A percentile compares a stretch with the other conserved stretches of the same genome.
Conservation (phyloP, 208 protist genomes). For the Leishmania turanica region DNA sequence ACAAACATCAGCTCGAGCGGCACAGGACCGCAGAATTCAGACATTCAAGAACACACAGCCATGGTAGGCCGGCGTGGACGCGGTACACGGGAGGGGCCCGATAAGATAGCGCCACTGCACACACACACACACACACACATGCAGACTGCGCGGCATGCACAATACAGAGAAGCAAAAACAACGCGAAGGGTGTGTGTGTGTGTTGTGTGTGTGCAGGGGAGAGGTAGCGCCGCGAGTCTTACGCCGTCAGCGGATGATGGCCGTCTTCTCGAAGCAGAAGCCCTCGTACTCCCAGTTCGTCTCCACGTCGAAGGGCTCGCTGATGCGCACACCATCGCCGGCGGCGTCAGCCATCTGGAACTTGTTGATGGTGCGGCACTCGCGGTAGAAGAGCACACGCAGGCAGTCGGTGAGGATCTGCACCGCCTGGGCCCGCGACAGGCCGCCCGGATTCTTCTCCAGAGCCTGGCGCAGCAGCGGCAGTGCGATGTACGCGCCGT, state of each 20-base stretch:
- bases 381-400: constrained; percentile 97
- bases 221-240: too few relatives aligned
- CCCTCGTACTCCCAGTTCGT: constrained; percentile 95
- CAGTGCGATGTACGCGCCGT: constrained; percentile 95
- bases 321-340: constrained; percentile 72
- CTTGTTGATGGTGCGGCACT: constrained; percentile 96
- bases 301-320: constrained; percentile 91
- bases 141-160: background rate
- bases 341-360: constrained; percentile 92
- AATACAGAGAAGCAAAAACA: background rate
- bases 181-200: too few relatives aligned
- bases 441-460: constrained; percentile 68
- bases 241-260: constrained; percentile 75
- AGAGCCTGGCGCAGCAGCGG: constrained; percentile 94
- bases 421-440: constrained; percentile 89
- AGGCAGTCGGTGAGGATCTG: constrained; percentile 92
- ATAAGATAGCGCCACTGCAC: background rate
- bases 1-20: background rate
- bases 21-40: background rate
- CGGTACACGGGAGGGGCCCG: background rate
- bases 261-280: constrained; percentile 86
- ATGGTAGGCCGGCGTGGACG: background rate
- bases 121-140: too few relatives aligned
- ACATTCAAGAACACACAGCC: background rate
- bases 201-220: too few relatives aligned